Evolutionary conservation across 805 yeast species (phyloP), one percentile per base, ranked within the genome.

Genomic region (Komagataella pastoris): DNA sequence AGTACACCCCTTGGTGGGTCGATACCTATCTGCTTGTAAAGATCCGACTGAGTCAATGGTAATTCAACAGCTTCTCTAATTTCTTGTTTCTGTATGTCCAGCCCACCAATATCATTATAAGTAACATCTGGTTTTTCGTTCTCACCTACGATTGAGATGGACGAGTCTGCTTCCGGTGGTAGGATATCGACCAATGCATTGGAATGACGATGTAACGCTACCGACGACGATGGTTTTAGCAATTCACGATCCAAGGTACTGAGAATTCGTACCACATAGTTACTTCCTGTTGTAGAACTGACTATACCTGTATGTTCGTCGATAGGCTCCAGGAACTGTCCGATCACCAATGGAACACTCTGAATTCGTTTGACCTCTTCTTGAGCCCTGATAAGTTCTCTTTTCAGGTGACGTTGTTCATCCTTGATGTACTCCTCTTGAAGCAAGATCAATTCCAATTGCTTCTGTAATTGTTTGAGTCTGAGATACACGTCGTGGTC

Each of bases 41-140:
- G 74, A 61, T 95, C 99, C 44, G 93, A 95, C 66, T 93, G 98
- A 14, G 96, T 85, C 61, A 93, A 76, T 10, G 99, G 99, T 59
- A 93, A 76, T 68, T 93, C 99, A 14, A 93, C 98, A 2, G 99
- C 99, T 71, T 93, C 99, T 63, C 97, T 81, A 56, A 93, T 93
- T 71, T 93, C 99, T 69, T 95, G 99, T 62, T 93, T 95, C 69
- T 93, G 99, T 96, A 93, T 89, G 67, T 93, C 99, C 65, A 93
- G 75, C 46, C 99, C 99, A 69, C 99, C 99, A 52, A 93, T 97
- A 67, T 93, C 99, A 40, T 96, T 96, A 62, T 93, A 93, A 2
- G 96, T 82, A 45, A 86, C 93, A 62, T 85, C 90, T 21, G 95
- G 95, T 64, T 85, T 87, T 69, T 95, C 96, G 60, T 88, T 86